Percentiles rank a stretch among this genome's conserved stretches.
Conservation (phyloP, 2,329 filamentous ascomycete genomes). For the Stachybotrys elegans region DNA sequence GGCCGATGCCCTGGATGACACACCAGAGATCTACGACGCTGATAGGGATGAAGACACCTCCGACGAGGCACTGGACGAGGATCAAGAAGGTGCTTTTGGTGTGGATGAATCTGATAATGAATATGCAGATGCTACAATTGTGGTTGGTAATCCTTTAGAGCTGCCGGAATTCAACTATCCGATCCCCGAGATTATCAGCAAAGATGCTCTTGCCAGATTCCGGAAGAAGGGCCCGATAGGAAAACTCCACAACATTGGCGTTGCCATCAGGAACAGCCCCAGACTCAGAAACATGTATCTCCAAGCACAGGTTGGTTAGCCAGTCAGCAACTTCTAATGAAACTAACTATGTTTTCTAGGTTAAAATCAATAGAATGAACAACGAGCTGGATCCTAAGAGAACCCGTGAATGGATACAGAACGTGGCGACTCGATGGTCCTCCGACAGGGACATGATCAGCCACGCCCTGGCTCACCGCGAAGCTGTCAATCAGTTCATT, state of each 20-base stretch:
- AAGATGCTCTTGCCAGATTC: background rate
- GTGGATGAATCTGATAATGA: background rate
- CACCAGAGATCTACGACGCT: background rate
- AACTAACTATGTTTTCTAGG: no score
- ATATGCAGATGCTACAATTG: background rate
- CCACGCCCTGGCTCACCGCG: background rate
- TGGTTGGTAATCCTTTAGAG: background rate
- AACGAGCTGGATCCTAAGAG: no score
- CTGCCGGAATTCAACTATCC: no score
- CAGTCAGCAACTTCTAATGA: no score
- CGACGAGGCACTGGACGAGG: background rate
- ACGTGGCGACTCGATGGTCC: constrained; percentile 2
- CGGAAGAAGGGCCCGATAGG: background rate
- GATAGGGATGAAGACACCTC: background rate
- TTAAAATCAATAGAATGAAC: no score
- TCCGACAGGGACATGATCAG: background rate
- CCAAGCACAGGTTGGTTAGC: constrained; percentile 2
- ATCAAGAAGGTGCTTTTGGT: background rate
- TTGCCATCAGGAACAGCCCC: constrained; percentile 1
- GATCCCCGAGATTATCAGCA: background rate
- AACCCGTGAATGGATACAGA: constrained; percentile 1
- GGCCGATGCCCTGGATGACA: background rate
- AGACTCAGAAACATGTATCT: background rate
- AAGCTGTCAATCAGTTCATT: constrained; percentile 1
- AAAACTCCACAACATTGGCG: constrained; percentile 3